A percentile compares a stretch with the other conserved stretches of the same genome.
phyloP scores from a whole-genome alignment of 2,329 filamentous ascomycete species.

The Penicillium freii region DNA sequence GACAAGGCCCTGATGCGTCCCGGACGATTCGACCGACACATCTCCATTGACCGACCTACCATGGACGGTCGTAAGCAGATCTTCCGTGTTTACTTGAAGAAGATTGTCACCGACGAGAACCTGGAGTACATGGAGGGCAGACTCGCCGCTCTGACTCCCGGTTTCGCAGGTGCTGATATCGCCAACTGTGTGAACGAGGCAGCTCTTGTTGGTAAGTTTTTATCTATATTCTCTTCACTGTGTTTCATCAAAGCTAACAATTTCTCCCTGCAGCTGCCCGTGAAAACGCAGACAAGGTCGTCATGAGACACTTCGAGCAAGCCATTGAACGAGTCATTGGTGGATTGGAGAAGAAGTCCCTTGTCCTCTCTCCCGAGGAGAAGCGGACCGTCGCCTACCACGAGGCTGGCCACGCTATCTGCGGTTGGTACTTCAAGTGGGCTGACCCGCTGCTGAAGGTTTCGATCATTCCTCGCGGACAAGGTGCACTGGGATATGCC shows the following conservation, averaged over 20 bases:
- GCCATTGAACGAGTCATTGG: slow-evolving; percentile 97
- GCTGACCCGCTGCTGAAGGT: slow-evolving; percentile 98
- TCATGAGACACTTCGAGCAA: slow-evolving; percentile 91
- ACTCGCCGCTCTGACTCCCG: slow-evolving; percentile 86
- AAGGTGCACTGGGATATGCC: slow-evolving; percentile 90
- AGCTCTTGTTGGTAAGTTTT: slow-evolving; percentile 78
- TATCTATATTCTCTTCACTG: not conserved
- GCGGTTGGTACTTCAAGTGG: slow-evolving; percentile 94
- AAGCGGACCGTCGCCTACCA: slow-evolving; percentile 97
- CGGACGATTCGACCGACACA: slow-evolving; percentile 95
- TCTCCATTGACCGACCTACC: slow-evolving; percentile 88
- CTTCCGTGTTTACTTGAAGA: slow-evolving; percentile 89
- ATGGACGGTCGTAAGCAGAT: slow-evolving; percentile 97
- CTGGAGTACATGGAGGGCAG: slow-evolving; percentile 83
- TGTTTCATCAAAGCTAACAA: slow-evolving; percentile 39
- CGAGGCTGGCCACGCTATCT: slow-evolving; percentile 96
- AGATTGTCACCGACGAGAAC: slow-evolving; percentile 91
- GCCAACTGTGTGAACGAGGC: slow-evolving; percentile 98
- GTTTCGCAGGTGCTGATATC: slow-evolving; percentile 96
- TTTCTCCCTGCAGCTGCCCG: slow-evolving; percentile 65
- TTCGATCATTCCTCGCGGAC: slow-evolving; percentile 94
- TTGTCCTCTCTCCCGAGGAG: slow-evolving; percentile 89
- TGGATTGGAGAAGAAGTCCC: slow-evolving; percentile 93
- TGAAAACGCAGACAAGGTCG: slow-evolving; percentile 73
- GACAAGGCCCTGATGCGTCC: slow-evolving; percentile 96